Base-by-base conservation (phyloP, 768 basidiomycete genomes). In the Psilocybe azurescens region DNA sequence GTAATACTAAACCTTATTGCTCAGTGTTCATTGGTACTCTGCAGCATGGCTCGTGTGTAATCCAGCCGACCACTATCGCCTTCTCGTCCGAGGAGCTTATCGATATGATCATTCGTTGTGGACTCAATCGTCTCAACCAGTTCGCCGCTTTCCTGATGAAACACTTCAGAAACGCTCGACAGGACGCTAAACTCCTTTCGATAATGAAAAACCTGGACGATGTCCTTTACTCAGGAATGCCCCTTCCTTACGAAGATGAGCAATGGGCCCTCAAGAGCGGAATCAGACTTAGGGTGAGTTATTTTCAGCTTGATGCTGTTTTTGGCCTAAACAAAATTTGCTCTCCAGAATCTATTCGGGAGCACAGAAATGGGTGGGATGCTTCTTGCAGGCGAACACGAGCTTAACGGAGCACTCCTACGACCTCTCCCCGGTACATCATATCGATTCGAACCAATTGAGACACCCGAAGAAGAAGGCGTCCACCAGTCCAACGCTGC, bases 281-380 rank as follows among this genome's bases (percentile, higher is more conserved):
- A 20, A 80, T 94, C 65, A 85, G 80, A 66, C 74, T 93, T 58
- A 84, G 78, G 71, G 89, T 90, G 73, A 69, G 84, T 74, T 58
- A 53, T 62, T 69, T 66, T 66, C 56, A 61, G 61, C 33, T 54
- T 56, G 60, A 66, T 29, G 53, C 67, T 61, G 65, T 52, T 62
- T 61, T 77, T 64, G 76, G 62, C 53, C 20, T 61, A 30, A 50
- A 24, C 48, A 50, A 28, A 20, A 9, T 41, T 69, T 64, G n/a
- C 46, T 60, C 46, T 60, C 44, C 60, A 90, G 87, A 93, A 92
- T 71, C 78, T 91, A 16, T 93, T 93, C 70, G 92, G 92, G 16
- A 91, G 86, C 73, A 94, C 92, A 1, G 92, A 94, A 78, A 84
- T 89, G 62, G 90, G 90, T 46, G 88, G 84, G 1, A 89, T 89